Evolutionary conservation across 306 rosid species (phyloP), one percentile per base, ranked within the genome.

Genomic region (Vicia sativa): DNA sequence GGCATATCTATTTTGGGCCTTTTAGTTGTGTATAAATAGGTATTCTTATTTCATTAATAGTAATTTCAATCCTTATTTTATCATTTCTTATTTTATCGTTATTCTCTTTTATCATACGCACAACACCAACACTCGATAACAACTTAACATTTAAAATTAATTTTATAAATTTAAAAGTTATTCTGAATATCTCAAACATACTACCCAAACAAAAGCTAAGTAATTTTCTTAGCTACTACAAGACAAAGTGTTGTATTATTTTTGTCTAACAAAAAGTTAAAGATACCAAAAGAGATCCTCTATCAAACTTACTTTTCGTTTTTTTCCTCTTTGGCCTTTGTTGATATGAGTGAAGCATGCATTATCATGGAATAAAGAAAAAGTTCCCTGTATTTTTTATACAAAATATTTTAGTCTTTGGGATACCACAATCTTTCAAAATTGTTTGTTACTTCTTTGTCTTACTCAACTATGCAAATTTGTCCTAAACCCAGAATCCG

Each of bases 381-480:
- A 60, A 49, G 7, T 10, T 35, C 14, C 62, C 25, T 7, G 2
- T 42, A 1, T 8, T 39, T 50, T 9, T 35, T 68, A 67, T 16
- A 3, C 2, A 48, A 15, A 38, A 39, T 39, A 37, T 74, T 57
- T 48, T 9, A 67, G 70, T 19, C 68, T 60, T 74, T 66, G 59
- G 62, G 80, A 70, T 70, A 70, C 85, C 72, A 67, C 43, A 77
- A 74, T 48, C 73, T 77, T 67, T 45, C 64, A 28, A 5, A 28
- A 58, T 65, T 64, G 83, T 73, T 81, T 80, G 80, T 70, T 85
- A 80, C 62, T 50, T 66, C 61, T 78, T 85, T 83, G 87, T 79
- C 87, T 44, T 61, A 68, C 76, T 68, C 77, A 41, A 64, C 76
- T 29, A 52, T 55, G 18, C 54, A 78, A 65, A 60, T 61, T 75